These are phyloP conservation scores for Ceratocystis huliohia DNA, from an alignment of 2,329 filamentous ascomycete species.

Conservation along the genomic window DNA sequence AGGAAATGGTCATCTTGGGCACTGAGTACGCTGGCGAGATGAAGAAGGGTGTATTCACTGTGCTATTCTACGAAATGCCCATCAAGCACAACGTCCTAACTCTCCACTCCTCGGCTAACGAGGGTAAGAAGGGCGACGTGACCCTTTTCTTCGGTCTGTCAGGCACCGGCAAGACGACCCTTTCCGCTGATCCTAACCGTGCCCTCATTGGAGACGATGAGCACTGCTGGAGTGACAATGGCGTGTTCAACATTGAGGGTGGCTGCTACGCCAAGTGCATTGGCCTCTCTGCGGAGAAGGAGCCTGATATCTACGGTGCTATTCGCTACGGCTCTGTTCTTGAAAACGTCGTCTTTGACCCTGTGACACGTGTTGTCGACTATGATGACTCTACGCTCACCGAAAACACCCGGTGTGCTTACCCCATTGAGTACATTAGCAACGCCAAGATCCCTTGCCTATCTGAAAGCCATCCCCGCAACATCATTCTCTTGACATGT, in stretches of 20 bases:
- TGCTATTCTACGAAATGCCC: conserved; percentile 99
- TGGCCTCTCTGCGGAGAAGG: conserved; percentile 93
- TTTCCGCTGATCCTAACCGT: conserved; percentile 94
- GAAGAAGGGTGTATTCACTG: conserved; percentile 98
- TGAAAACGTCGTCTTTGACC: conserved; percentile 98
- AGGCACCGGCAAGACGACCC: conserved; percentile 95
- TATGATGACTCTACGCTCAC: conserved; percentile 92
- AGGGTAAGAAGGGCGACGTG: conserved; percentile 87
- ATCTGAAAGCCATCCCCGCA: conserved; percentile 74
- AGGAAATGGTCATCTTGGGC: conserved; percentile 99
- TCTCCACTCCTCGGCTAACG: conserved; percentile 95
- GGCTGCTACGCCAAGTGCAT: conserved; percentile 99
- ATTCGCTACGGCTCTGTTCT: conserved; percentile 95
- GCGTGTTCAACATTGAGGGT: conserved; percentile 99
- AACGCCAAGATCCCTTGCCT: conserved; percentile 98
- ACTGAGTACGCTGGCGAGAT: conserved; percentile 97
- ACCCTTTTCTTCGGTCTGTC: conserved; percentile 99
- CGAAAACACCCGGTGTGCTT: conserved; percentile 94
- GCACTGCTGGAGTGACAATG: conserved; percentile 96
- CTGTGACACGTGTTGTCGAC: conserved; percentile 75
- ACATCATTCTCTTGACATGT: conserved; percentile 97
- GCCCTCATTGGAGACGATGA: conserved; percentile 95
- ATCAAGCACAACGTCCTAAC: conserved; percentile 99
- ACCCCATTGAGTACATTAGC: conserved; percentile 97
- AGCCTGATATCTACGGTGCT: conserved; percentile 92